phyloP scores from a whole-genome alignment of 306 rosid genomes.

The Sechiopsis laciniata region DNA sequence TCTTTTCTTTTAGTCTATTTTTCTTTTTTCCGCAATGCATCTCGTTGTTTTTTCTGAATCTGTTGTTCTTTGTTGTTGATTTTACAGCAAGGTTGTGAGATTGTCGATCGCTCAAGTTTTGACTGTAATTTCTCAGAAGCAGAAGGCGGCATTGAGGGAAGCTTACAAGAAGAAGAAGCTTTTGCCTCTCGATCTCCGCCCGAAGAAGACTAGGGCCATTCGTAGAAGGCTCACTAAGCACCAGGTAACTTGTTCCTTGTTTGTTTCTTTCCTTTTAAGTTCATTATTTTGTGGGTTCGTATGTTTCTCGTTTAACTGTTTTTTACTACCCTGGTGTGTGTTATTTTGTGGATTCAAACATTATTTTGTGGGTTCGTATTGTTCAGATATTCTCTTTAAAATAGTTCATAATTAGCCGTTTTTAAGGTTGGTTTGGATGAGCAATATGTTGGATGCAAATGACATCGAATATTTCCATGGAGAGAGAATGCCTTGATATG shows the following conservation, averaged over 20 bases:
- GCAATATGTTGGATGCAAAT: not conserved
- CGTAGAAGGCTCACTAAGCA: slow-evolving; percentile 63
- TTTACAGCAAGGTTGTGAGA: slow-evolving; percentile 58
- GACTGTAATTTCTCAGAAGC: slow-evolving; percentile 64
- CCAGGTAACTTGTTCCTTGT: slow-evolving; percentile 35
- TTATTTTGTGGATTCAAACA: too few relatives aligned
- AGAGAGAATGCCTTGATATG: not conserved
- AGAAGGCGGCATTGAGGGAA: slow-evolving; percentile 52
- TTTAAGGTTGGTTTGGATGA: not conserved
- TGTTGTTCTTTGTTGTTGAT: not conserved
- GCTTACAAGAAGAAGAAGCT: slow-evolving; percentile 57
- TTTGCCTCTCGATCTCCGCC: slow-evolving; percentile 58
- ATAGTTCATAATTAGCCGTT: too few relatives aligned
- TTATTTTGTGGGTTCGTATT: too few relatives aligned
- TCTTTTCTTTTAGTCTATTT: not conserved
- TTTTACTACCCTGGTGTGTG: not conserved
- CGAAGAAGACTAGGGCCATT: slow-evolving; percentile 62
- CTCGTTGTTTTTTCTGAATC: not conserved
- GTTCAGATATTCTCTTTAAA: too few relatives aligned
- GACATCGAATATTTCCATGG: too few relatives aligned
- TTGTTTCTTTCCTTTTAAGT: not conserved
- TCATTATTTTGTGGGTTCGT: not conserved
- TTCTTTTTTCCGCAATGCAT: not conserved
- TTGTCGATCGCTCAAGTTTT: slow-evolving; percentile 51
- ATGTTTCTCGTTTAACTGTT: not conserved